Base-by-base conservation (phyloP, 2,329 filamentous ascomycete species). In the Dactylellina cionopaga region DNA sequence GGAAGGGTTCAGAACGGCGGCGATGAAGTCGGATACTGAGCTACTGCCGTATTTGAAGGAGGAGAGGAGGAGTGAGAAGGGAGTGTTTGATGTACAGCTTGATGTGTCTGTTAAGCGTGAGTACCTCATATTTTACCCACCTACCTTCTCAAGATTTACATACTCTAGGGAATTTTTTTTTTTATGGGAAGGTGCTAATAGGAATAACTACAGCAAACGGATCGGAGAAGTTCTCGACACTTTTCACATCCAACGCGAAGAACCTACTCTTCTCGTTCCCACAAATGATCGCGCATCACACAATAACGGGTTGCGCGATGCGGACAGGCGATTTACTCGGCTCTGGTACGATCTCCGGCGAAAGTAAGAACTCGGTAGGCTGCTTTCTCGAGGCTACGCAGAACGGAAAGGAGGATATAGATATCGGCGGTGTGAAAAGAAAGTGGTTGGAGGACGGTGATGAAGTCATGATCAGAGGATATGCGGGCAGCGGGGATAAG, bases 261-360 rank as follows among this genome's bases (percentile, higher is more conserved):
- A 85, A 93, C 77, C 83, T 94, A 9, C 83, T 94, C n/a, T 94
- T 88, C 84, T 92, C 90, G 0, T 94, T 93, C 81, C 86, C 89
- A 3, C 91, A 94, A 79, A 92, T 93, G 90, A 83, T 94, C 39
- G 86, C 91, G 0, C 91, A 94, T 79, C 91, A 94, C 78, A 88
- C 89, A 0, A 85, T 91, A 47, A 90, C 89, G 0, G 91, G 91
- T 4, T 95, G 91, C 79, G 87, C 88, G 2, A 84, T 95, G 83
- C 85, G 87, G 47, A 85, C 88, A 0, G 91, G 91, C 31, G 91
- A 95, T 78, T 80, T 95, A 56, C 81, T 95, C 4, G 91, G 90
- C 1, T 91, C 89, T 1, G 91, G 91, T 2, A 95, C 91, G 0
- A 94, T 95, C 76, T 89, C 86, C 43, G 91, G 91, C 1, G 83